These are phyloP conservation scores for Aspergillus arachidicola DNA, from an alignment of 2,329 filamentous ascomycete species.

Conservation along the genomic window DNA sequence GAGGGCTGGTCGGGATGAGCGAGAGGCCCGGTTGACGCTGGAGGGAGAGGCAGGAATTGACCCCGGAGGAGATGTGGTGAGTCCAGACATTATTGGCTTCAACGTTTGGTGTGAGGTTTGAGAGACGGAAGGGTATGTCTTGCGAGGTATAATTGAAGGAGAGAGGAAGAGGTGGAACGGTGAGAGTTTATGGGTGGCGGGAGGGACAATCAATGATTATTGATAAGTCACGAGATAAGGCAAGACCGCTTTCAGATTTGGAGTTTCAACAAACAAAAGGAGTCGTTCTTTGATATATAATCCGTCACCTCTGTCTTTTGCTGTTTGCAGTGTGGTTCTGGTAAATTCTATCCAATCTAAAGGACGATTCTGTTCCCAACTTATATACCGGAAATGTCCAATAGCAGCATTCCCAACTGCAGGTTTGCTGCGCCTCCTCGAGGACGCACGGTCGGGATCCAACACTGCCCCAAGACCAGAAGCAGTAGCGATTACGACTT, in stretches of 20 bases:
- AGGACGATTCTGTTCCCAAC: not conserved
- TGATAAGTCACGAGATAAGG: slow-evolving; percentile 1
- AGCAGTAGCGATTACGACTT: not conserved
- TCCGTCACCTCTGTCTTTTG: not conserved
- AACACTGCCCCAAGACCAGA: not conserved
- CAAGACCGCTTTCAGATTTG: not conserved
- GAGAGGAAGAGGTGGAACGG: not conserved
- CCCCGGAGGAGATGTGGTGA: slow-evolving; percentile 19
- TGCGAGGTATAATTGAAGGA: not conserved
- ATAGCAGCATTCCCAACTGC: not conserved
- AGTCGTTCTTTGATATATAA: not conserved
- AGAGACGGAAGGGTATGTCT: not conserved
- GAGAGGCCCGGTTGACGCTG: slow-evolving; percentile 22
- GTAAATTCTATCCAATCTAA: not conserved
- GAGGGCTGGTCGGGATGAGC: slow-evolving; percentile 38
- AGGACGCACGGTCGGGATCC: not conserved
- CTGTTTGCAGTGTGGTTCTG: not conserved
- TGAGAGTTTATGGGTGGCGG: not conserved
- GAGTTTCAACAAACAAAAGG: not conserved
- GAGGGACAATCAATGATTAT: not conserved
- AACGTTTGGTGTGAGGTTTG: not conserved
- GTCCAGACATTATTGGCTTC: slow-evolving; percentile 25
- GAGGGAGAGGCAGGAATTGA: slow-evolving; percentile 30
- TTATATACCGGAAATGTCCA: not conserved
- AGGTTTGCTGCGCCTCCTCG: not conserved